Conservation (phyloP, 2,329 filamentous ascomycete species). For the Venturia aucupariae region DNA sequence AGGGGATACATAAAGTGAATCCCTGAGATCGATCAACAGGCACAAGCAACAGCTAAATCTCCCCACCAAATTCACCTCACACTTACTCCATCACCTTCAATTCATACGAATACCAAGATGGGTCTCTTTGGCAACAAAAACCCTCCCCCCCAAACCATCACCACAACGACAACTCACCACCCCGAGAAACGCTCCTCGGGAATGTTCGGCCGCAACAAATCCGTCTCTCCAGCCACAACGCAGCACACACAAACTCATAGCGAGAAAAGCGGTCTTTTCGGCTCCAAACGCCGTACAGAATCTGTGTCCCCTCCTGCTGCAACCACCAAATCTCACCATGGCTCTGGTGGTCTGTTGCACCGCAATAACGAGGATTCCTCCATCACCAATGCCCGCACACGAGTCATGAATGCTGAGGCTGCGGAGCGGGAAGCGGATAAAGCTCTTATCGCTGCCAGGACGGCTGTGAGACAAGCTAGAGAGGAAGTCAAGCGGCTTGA, state of each 20-base stretch:
- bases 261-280: conserved; percentile 25
- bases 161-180: conserved; percentile 20
- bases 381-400: conserved; percentile 52
- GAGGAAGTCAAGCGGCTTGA: conserved; percentile 56
- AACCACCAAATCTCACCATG: conserved; percentile 19
- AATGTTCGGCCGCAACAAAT: conserved; percentile 24
- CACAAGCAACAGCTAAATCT: not conserved
- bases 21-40: not conserved
- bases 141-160: conserved; percentile 19
- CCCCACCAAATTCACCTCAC: not conserved
- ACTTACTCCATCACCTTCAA: not conserved
- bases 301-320: conserved; percentile 21
- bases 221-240: conserved; percentile 22
- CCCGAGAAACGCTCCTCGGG: conserved; percentile 21
- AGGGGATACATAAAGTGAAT: not conserved
- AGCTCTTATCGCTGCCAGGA: conserved; percentile 49
- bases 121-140: conserved; percentile 26
- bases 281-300: conserved; percentile 7
- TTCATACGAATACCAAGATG: conserved; percentile 19
- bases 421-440: conserved; percentile 58
- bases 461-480: conserved; percentile 52
- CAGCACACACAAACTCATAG: conserved; percentile 14
- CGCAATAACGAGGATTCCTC: conserved; percentile 48
- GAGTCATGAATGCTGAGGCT: conserved; percentile 51
- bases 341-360: conserved; percentile 30